phyloP scores from a whole-genome alignment of 2,329 filamentous ascomycete species.

The Apiospora aurea region DNA sequence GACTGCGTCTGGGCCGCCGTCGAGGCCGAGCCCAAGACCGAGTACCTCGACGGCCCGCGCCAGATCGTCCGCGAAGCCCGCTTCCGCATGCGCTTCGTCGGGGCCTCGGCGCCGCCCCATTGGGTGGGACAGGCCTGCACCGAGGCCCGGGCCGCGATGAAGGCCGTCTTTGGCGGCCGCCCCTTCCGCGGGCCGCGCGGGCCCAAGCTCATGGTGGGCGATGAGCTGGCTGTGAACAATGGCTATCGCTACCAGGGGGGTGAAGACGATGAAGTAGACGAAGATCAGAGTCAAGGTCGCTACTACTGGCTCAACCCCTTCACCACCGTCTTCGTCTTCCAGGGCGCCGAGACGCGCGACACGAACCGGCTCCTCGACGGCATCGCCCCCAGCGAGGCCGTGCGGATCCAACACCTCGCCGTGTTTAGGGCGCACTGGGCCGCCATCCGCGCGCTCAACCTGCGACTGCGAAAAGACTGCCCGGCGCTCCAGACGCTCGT shows the following conservation, averaged over 20 bases:
- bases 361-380: neutral
- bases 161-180: conserved; percentile 1
- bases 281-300: neutral
- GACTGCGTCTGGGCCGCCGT: conserved; percentile 4
- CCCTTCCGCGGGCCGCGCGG: neutral
- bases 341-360: neutral
- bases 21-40: neutral
- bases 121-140: neutral
- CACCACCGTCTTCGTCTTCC: neutral
- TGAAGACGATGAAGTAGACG: neutral
- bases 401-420: neutral
- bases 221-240: neutral
- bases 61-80: neutral
- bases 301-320: conserved; percentile 4
- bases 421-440: conserved; percentile 7
- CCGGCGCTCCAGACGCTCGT: neutral
- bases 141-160: conserved; percentile 8
- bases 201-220: conserved; percentile 3
- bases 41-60: neutral
- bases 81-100: conserved; percentile 6
- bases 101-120: neutral
- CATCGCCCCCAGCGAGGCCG: neutral
- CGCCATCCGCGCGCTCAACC: neutral
- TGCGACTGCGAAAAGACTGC: neutral
- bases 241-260: too few relatives aligned